These are phyloP conservation scores for Monilinia fructigena DNA, from an alignment of 2,329 filamentous ascomycete species.

Conservation along the genomic window DNA sequence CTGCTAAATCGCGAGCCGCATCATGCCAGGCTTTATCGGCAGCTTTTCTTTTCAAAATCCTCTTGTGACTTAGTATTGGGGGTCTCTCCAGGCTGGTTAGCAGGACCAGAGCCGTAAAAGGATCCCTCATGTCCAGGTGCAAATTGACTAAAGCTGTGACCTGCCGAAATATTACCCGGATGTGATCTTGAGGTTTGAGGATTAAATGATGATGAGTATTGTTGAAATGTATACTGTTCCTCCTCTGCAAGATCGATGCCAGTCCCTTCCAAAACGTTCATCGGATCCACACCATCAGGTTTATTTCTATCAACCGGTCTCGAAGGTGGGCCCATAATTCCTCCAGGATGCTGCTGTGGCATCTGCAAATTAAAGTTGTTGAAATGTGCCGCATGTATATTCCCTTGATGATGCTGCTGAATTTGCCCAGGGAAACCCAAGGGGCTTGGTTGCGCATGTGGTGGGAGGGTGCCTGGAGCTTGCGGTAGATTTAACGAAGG, in stretches of 20 bases:
- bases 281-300: constrained; percentile 70
- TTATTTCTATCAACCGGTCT: constrained; percentile 55
- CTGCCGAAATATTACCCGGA: constrained; percentile 43
- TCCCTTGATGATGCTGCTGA: constrained; percentile 25
- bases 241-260: constrained; percentile 86
- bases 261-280: constrained; percentile 79
- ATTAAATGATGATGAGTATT: constrained; percentile 56
- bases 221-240: constrained; percentile 74
- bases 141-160: constrained; percentile 54
- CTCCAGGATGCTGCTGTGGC: constrained; percentile 42
- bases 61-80: constrained; percentile 53
- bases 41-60: constrained; percentile 64
- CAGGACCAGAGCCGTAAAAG: constrained; percentile 64
- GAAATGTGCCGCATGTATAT: constrained; percentile 14
- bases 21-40: constrained; percentile 65
- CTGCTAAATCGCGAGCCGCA: constrained; percentile 55
- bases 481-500: constrained; percentile 31
- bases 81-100: constrained; percentile 58
- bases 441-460: constrained; percentile 32
- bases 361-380: constrained; percentile 39
- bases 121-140: constrained; percentile 54
- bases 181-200: constrained; percentile 45
- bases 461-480: constrained; percentile 38
- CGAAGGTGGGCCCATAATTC: constrained; percentile 58
- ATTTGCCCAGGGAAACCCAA: constrained; percentile 30